Evolutionary conservation across 805 yeast species (phyloP), one percentile per base, ranked within the genome.

Genomic region (Spathaspora arborariae): DNA sequence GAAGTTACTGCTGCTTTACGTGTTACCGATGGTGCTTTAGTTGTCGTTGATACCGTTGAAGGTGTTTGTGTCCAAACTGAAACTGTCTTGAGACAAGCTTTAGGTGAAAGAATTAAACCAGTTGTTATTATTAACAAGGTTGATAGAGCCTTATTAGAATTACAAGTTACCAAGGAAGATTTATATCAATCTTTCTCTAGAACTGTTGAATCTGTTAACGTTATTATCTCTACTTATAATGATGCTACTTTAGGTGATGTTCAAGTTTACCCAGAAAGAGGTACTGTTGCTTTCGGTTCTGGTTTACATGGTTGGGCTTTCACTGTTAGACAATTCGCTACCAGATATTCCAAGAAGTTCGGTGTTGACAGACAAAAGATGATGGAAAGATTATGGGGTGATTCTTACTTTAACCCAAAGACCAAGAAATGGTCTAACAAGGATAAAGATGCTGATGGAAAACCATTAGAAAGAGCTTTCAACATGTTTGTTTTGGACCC

Each of bases 261-360:
- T 67, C 98, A 92, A 82, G 98, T 92, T 58, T 92, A 85, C 96
- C 99, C 99, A 77, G 95, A 92, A 75, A 76, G 78, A 72, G 99
- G 99, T 81, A 92, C 98, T 75, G 96, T 92, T 70, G 99, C 99
- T 63, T 92, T 92, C 78, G 98, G 96, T 82, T 94, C 98, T 75
- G 99, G 98, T 87, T 82, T 92, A 72, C 99, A 92, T 85, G 99
- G 99, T 78, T 92, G 99, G 99, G 98, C 97, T 73, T 92, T 92
- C 92, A 92, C 99, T 65, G 86, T 92, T 72, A 89, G 99, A 79
- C 98, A 92, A 82, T 92, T 92, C 65, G 97, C 98, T 65, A 76
- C 80, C 79, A 88, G 96, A 81, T 92, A 94, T 85, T 83, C 97
- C 74, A 90, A 91, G 90, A 94, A 92, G 81, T 92, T 94, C 74